These are phyloP conservation scores for Microbotryum silenes-acaulis DNA, from an alignment of 1,284 basidiomycete species.

Conservation along the genomic window DNA sequence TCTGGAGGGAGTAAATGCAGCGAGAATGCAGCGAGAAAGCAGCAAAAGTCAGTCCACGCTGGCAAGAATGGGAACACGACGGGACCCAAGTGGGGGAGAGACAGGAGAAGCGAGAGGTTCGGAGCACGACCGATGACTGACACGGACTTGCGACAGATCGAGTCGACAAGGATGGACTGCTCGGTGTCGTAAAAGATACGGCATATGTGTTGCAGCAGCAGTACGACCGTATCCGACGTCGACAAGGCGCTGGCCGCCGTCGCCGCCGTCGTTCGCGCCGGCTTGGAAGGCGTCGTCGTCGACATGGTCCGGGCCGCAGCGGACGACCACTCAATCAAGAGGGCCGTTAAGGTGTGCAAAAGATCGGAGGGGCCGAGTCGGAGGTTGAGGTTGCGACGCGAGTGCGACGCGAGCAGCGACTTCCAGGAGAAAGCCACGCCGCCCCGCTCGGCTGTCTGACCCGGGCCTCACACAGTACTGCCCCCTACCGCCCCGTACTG, in stretches of 20 bases:
- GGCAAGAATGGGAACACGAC: background rate
- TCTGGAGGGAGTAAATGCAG: conserved; percentile 1
- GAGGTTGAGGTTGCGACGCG: background rate
- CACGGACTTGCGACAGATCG: conserved; percentile 83
- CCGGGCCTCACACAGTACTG: no score
- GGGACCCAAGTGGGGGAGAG: no score
- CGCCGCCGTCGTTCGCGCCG: no score
- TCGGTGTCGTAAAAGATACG: conserved; percentile 91
- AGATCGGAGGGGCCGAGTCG: no score
- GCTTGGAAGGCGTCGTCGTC: background rate
- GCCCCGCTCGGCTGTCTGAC: no score
- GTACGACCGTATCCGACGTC: conserved; percentile 10
- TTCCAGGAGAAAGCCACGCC: no score
- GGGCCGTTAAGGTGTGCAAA: background rate
- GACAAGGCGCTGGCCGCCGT: background rate
- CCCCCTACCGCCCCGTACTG: no score
- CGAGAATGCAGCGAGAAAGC: conserved; percentile 9
- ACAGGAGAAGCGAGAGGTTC: background rate
- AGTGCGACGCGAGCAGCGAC: background rate
- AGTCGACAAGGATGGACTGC: conserved; percentile 84
- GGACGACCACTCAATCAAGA: background rate
- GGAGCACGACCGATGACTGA: conserved; percentile 49
- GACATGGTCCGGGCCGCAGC: background rate
- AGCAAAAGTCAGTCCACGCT: background rate
- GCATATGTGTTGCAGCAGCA: conserved; percentile 81